Evolutionary conservation across 805 yeast genomes (phyloP), one percentile per base, ranked within the genome.

Genomic region (Kregervanrija fluxuum): DNA sequence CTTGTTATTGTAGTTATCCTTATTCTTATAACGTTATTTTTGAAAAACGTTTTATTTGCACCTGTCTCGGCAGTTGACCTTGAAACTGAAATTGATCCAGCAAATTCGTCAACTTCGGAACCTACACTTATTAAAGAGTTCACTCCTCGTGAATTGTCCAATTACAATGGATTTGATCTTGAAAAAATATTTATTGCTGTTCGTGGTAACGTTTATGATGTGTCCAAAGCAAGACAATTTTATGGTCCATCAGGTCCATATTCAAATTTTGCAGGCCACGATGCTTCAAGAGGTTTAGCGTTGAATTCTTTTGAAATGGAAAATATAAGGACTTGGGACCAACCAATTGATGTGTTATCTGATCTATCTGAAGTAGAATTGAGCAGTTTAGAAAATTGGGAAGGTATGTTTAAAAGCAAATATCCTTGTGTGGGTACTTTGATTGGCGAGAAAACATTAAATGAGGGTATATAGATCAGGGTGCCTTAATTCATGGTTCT

Each of bases 231-330:
- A 0, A 77, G 90, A 51, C 75, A 77, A 39, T 90, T 91, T 60
- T 91, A 91, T 63, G 98, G 98, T 0, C 98, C 98, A 6, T 86
- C 91, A 30, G 97, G 97, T 0, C 95, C 96, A 0, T 91, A 91
- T 65, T 80, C 85, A 37, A 87, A 85, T 59, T 91, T 91, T 71
- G 97, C 97, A 0, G 98, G 98, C 1, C 83, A 86, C 53, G 98
- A 91, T 66, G 97, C 97, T 3, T 83, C 95, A 1, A 72, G 98
- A 52, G 98, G 97, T 0, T 73, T 91, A 45, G 96, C 96, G 1
- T 69, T 77, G 55, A 90, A 89, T 64, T 85, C 95, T 13, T 91
- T 90, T 65, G 97, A 89, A 41, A 11, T 46, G 54, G 77, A 70
- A 43, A 72, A 71, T 60, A 68, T 93, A 28, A 83, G 80, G 34